Evolutionary conservation across 2,329 filamentous ascomycete species (phyloP).

Genomic region (Fusarium poae): DNA sequence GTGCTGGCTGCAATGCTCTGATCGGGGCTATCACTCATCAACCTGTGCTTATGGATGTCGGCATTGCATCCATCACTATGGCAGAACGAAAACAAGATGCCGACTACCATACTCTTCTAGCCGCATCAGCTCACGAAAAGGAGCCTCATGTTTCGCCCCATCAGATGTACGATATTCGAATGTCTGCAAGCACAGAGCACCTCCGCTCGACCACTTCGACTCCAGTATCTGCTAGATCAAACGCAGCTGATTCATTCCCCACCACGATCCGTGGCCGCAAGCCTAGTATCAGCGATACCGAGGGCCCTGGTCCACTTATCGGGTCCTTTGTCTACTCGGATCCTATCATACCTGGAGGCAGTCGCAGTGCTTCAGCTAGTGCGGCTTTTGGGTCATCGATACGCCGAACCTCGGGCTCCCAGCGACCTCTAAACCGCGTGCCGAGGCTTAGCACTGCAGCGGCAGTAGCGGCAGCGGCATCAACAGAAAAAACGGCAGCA

Average conservation of each 20-base stretch:
- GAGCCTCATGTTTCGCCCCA: constrained; percentile 61
- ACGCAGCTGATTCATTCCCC: constrained; percentile 49
- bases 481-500: neutral
- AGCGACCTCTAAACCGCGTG: constrained; percentile 42
- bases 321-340: constrained; percentile 58
- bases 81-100: constrained; percentile 72
- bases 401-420: constrained; percentile 51
- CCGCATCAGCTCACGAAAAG: constrained; percentile 46
- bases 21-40: constrained; percentile 93
- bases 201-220: constrained; percentile 63
- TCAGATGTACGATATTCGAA: constrained; percentile 77
- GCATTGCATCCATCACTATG: constrained; percentile 91
- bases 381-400: constrained; percentile 49
- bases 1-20: constrained; percentile 94
- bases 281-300: constrained; percentile 43
- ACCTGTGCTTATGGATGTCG: constrained; percentile 90
- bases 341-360: constrained; percentile 57
- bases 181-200: constrained; percentile 82
- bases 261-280: constrained; percentile 42
- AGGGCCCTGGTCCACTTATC: constrained; percentile 48
- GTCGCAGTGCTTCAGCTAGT: constrained; percentile 62
- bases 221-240: constrained; percentile 52
- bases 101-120: constrained; percentile 55
- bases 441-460: constrained; percentile 36
- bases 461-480: neutral